phyloP scores from a whole-genome alignment of 2,329 filamentous ascomycete genomes.

The Botrytis paeoniae region DNA sequence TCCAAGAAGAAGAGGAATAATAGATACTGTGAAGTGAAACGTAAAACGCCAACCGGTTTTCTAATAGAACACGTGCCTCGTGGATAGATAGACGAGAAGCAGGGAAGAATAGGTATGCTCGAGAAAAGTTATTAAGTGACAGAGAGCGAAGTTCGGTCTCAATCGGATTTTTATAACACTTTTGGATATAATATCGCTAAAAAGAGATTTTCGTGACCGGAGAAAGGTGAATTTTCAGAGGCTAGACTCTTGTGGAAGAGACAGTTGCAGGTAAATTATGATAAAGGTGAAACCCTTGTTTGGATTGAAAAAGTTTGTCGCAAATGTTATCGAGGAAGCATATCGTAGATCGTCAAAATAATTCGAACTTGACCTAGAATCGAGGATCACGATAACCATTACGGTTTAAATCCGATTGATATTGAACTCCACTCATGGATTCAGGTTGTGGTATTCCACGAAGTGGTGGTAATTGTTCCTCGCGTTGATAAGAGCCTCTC shows the following conservation, averaged over 20 bases:
- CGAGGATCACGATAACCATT: slow-evolving; percentile 17
- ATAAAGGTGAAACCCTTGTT: neutral
- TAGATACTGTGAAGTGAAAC: neutral
- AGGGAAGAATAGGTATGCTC: neutral
- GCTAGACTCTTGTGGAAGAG: neutral
- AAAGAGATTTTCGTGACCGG: neutral
- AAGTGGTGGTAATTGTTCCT: slow-evolving; percentile 38
- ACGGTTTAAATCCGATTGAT: slow-evolving; percentile 36
- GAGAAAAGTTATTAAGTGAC: neutral
- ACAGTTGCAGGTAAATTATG: neutral
- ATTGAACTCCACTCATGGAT: slow-evolving; percentile 65
- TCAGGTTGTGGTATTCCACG: slow-evolving; percentile 44
- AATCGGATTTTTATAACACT: neutral
- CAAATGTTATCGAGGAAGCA: neutral
- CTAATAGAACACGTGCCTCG: slow-evolving; percentile 9
- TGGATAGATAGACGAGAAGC: neutral
- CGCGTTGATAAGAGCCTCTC: slow-evolving; percentile 14
- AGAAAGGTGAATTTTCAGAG: neutral
- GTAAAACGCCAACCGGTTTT: slow-evolving; percentile 2
- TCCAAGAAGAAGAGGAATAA: neutral
- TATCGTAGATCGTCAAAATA: neutral
- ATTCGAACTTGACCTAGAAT: slow-evolving; percentile 2
- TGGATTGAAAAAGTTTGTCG: neutral
- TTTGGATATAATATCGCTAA: neutral
- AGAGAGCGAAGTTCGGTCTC: neutral